Percentiles rank a stretch among this genome's conserved stretches.
phyloP scores from a whole-genome alignment of 768 basidiomycete genomes.

The Mycena belliarum region DNA sequence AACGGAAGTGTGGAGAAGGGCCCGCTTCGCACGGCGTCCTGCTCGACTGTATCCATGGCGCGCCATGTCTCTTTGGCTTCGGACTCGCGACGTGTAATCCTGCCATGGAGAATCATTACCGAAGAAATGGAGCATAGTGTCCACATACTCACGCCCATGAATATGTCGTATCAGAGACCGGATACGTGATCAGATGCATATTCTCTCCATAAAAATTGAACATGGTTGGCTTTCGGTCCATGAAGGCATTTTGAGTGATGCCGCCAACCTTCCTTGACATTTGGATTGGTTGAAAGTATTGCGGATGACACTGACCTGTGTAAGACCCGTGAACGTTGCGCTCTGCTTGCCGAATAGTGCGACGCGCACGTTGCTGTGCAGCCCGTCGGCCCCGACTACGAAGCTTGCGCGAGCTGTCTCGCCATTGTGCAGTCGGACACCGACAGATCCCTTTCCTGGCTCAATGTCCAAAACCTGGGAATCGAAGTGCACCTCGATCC shows the following conservation, averaged over 20 bases:
- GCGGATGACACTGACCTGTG: conserved; percentile 30
- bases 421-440: conserved; percentile 38
- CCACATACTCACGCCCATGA: conserved; percentile 44
- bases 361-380: conserved; percentile 41
- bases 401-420: conserved; percentile 36
- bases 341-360: conserved; percentile 38
- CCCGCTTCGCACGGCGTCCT: conserved; percentile 21
- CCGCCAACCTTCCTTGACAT: conserved; percentile 34
- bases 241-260: conserved; percentile 27
- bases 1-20: conserved; percentile 22
- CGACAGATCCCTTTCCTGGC: conserved; percentile 30
- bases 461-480: conserved; percentile 33
- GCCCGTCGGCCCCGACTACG: conserved; percentile 46
- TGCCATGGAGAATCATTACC: conserved; percentile 3
- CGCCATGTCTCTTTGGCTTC: conserved; percentile 45
- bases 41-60: conserved; percentile 31
- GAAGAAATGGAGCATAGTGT: conserved; percentile 4
- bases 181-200: conserved; percentile 38
- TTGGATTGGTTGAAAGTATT: background rate
- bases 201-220: conserved; percentile 39
- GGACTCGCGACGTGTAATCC: conserved; percentile 36
- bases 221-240: conserved; percentile 24
- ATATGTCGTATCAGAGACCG: conserved; percentile 29
- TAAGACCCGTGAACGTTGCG: conserved; percentile 39
- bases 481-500: conserved; percentile 35